Evolutionary conservation across 2,329 filamentous ascomycete genomes (phyloP).

Genomic region (Alternaria sp.): DNA sequence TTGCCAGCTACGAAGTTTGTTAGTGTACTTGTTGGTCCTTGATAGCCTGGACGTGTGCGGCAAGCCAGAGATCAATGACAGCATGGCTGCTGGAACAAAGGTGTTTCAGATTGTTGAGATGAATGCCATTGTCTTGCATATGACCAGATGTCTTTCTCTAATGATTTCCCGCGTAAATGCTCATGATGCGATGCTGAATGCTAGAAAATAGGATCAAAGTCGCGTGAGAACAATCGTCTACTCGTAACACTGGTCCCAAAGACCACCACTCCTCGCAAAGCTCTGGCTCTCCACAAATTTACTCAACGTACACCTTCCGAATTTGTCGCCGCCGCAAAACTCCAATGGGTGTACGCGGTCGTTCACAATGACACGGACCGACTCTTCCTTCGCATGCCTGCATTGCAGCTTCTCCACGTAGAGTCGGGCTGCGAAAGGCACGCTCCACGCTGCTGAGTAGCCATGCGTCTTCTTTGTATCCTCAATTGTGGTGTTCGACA

Average conservation of each 20-base stretch:
- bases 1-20: not conserved
- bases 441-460: slow-evolving; percentile 77
- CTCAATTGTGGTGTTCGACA: slow-evolving; percentile 55
- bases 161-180: not conserved
- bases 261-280: slow-evolving; percentile 74
- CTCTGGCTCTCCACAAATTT: slow-evolving; percentile 76
- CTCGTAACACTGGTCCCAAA: slow-evolving; percentile 70
- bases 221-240: not conserved
- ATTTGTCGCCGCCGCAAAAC: slow-evolving; percentile 71
- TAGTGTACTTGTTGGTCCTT: slow-evolving; percentile 4
- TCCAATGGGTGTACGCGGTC: slow-evolving; percentile 77
- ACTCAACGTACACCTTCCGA: slow-evolving; percentile 73
- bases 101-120: not conserved
- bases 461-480: slow-evolving; percentile 64
- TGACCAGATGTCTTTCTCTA: not conserved
- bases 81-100: not conserved
- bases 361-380: slow-evolving; percentile 82
- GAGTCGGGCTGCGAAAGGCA: slow-evolving; percentile 80
- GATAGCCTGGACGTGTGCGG: not conserved
- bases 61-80: not conserved
- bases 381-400: slow-evolving; percentile 63
- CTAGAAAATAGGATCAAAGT: not conserved
- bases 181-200: not conserved
- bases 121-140: not conserved
- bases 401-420: slow-evolving; percentile 91